These are phyloP conservation scores for Verruconis gallopava DNA, from an alignment of 2,329 filamentous ascomycete species.

Conservation along the genomic window DNA sequence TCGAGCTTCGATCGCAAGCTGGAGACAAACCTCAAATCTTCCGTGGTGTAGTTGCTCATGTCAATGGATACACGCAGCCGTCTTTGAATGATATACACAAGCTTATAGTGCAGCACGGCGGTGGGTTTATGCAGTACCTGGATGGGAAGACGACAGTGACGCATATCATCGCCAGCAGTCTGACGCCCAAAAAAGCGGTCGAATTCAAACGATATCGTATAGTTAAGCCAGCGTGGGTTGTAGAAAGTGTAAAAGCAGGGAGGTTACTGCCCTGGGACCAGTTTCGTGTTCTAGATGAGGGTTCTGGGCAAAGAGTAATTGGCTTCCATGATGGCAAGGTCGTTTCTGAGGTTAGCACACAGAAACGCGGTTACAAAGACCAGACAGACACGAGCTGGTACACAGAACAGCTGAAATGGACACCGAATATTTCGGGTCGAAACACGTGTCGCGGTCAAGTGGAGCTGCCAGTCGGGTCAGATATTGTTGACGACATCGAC, in stretches of 20 bases:
- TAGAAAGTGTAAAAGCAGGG: slow-evolving; percentile 74
- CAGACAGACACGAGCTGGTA: slow-evolving; percentile 80
- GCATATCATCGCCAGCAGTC: slow-evolving; percentile 81
- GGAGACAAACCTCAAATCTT: slow-evolving; percentile 69
- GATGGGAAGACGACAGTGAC: slow-evolving; percentile 91
- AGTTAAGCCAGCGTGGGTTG: slow-evolving; percentile 88
- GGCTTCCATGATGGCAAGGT: slow-evolving; percentile 49
- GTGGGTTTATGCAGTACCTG: slow-evolving; percentile 85
- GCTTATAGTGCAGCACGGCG: slow-evolving; percentile 85
- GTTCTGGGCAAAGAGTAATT: slow-evolving; percentile 67
- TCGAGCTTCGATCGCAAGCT: slow-evolving; percentile 58
- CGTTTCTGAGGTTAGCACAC: slow-evolving; percentile 50
- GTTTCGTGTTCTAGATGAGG: slow-evolving; percentile 77
- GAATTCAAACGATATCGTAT: slow-evolving; percentile 83
- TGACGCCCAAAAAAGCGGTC: slow-evolving; percentile 85
- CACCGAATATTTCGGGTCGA: slow-evolving; percentile 14
- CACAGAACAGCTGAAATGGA: slow-evolving; percentile 49
- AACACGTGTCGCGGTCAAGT: slow-evolving; percentile 15
- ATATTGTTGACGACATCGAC: slow-evolving; percentile 16
- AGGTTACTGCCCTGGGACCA: slow-evolving; percentile 73
- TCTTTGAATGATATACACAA: slow-evolving; percentile 78
- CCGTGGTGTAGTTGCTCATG: slow-evolving; percentile 77
- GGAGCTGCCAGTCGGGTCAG: slow-evolving; percentile 12
- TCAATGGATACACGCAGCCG: slow-evolving; percentile 93
- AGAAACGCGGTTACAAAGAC: slow-evolving; percentile 56